Conservation (phyloP, 345 rosid genomes). For the Aurinia saxatilis region DNA sequence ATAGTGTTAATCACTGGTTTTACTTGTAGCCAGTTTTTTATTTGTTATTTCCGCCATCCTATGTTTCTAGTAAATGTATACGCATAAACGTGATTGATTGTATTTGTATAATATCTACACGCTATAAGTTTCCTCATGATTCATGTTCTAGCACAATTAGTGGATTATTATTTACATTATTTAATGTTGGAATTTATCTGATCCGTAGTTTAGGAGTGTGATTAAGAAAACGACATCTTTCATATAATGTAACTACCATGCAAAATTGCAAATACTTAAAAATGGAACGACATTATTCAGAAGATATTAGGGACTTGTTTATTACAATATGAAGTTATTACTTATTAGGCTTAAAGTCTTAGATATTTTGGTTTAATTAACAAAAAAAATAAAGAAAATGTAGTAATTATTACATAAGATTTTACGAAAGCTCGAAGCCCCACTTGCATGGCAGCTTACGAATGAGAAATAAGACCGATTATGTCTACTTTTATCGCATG, state of each 20-base stretch:
- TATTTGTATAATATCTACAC: neutral
- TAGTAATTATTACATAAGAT: neutral
- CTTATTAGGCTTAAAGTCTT: no score
- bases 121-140: slow-evolving; percentile 25
- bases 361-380: no score
- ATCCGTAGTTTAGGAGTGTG: slow-evolving; percentile 19
- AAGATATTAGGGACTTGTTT: no score
- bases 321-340: no score
- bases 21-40: neutral
- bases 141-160: slow-evolving; percentile 14
- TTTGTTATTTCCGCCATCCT: neutral
- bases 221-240: slow-evolving; percentile 13
- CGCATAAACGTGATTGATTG: slow-evolving; percentile 15
- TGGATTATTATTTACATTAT: neutral
- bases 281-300: neutral
- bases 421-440: slow-evolving; percentile 22
- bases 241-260: neutral
- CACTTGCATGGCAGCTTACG: slow-evolving; percentile 29
- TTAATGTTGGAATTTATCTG: slow-evolving; percentile 1
- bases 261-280: neutral
- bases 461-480: slow-evolving; percentile 20
- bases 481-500: slow-evolving; percentile 20
- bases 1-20: neutral
- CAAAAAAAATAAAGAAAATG: no score
- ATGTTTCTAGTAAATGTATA: slow-evolving; percentile 15